phyloP scores from a whole-genome alignment of 2,329 filamentous ascomycete genomes.

The Exophiala viscosa region DNA sequence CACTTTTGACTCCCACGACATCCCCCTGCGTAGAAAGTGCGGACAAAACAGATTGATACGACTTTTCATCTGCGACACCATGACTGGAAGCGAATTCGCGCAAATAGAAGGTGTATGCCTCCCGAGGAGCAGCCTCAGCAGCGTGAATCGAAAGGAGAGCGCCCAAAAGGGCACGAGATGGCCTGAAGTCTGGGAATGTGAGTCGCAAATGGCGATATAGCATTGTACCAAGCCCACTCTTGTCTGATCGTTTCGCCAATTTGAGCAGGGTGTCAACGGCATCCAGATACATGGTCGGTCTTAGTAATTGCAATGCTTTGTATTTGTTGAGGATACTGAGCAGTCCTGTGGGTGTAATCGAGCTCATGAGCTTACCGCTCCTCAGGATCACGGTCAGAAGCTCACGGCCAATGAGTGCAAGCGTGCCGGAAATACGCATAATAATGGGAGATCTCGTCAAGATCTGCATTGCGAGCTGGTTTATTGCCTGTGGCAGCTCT shows the following conservation, averaged over 20 bases:
- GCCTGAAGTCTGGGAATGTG: constrained; percentile 9
- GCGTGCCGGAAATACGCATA: constrained; percentile 9
- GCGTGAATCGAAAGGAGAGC: constrained; percentile 15
- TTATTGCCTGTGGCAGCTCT: constrained; percentile 15
- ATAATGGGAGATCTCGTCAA: constrained; percentile 4
- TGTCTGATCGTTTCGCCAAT: constrained; percentile 26
- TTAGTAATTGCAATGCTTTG: constrained; percentile 1
- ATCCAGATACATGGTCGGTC: constrained; percentile 9
- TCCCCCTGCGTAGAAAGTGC: constrained; percentile 48
- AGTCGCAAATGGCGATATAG: constrained; percentile 42
- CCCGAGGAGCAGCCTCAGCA: constrained; percentile 4
- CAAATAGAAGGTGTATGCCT: constrained; percentile 38
- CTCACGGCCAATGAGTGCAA: constrained; percentile 6
- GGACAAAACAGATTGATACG: constrained; percentile 38
- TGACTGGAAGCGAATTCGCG: constrained; percentile 38
- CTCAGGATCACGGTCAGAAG: constrained; percentile 12
- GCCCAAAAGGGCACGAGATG: constrained; percentile 5
- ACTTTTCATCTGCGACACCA: constrained; percentile 31
- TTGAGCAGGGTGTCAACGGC: constrained; percentile 34
- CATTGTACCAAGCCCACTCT: constrained; percentile 29
- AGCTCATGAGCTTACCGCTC: constrained; percentile 20
- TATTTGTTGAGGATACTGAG: constrained; percentile 19
- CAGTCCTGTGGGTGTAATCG: constrained; percentile 20
- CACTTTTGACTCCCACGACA: constrained; percentile 39
- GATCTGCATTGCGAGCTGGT: constrained; percentile 8